phyloP scores from a whole-genome alignment of 257 asterid genomes.

The Nicotiana noctiflora region DNA sequence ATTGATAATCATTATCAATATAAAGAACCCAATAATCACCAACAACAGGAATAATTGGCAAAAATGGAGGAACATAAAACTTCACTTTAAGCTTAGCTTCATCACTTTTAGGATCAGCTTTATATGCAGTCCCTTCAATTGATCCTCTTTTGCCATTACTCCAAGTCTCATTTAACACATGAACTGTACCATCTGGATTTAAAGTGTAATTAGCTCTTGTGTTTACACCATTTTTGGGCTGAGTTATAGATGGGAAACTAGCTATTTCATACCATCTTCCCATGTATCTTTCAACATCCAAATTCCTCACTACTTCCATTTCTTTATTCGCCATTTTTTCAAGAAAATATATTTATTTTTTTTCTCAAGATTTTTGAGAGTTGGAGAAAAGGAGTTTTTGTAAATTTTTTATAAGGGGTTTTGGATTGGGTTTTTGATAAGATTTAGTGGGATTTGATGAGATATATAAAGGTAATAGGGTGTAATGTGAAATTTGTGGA shows the following conservation, averaged over 20 bases:
- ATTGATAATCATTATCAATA: slow-evolving; percentile 26
- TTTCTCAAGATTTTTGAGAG: neutral
- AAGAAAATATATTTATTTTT: neutral
- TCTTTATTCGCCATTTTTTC: slow-evolving; percentile 17
- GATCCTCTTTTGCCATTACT: slow-evolving; percentile 53
- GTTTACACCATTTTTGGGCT: slow-evolving; percentile 60
- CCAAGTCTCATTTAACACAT: slow-evolving; percentile 85
- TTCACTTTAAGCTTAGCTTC: slow-evolving; percentile 35
- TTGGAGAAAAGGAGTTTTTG: neutral
- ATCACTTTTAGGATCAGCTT: slow-evolving; percentile 49
- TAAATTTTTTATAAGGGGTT: neutral
- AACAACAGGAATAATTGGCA: slow-evolving; percentile 27
- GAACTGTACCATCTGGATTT: slow-evolving; percentile 56
- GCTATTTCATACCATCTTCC: slow-evolving; percentile 97
- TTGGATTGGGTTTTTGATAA: neutral
- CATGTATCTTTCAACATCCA: slow-evolving; percentile 64
- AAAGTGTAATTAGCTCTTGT: slow-evolving; percentile 76
- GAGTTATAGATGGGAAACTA: slow-evolving; percentile 58
- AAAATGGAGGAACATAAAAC: slow-evolving; percentile 33
- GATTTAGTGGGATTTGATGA: neutral
- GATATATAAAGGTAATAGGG: neutral
- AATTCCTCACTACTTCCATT: slow-evolving; percentile 55
- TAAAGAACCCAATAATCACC: slow-evolving; percentile 35
- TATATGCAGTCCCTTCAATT: slow-evolving; percentile 66
- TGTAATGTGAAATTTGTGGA: neutral